Conservation (phyloP, 2,329 filamentous ascomycete species). For the Aspergillus neoniger region DNA sequence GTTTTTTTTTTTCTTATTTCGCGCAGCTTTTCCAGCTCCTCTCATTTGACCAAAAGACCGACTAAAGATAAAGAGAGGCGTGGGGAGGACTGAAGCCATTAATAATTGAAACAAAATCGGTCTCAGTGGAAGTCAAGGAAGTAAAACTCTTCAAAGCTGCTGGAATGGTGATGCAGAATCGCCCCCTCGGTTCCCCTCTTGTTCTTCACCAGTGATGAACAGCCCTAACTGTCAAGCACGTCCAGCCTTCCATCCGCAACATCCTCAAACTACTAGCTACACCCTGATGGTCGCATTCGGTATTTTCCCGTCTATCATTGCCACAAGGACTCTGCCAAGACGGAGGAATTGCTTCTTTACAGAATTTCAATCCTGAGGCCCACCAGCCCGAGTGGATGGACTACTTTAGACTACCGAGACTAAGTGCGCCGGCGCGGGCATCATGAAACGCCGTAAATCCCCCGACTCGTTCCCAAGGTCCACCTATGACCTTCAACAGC, state of each 20-base stretch:
- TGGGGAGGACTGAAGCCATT: neutral
- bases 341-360: conserved; percentile 19
- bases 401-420: conserved; percentile 10
- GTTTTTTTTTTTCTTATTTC: neutral
- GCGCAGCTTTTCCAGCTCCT: neutral
- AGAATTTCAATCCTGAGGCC: conserved; percentile 3
- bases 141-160: neutral
- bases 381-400: conserved; percentile 5
- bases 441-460: conserved; percentile 20
- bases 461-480: neutral
- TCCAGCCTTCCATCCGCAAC: neutral
- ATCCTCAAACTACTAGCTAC: neutral
- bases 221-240: conserved; percentile 2
- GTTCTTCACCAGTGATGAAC: neutral
- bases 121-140: neutral
- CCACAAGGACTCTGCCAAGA: conserved; percentile 12
- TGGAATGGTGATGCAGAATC: neutral
- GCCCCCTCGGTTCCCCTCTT: neutral
- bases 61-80: neutral
- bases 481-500: neutral
- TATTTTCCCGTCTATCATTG: neutral
- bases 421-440: conserved; percentile 9
- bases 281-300: neutral
- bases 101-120: neutral
- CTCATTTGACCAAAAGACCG: neutral